Conservation (phyloP, 2,329 filamentous ascomycete genomes). For the Bipolaris oryzae region DNA sequence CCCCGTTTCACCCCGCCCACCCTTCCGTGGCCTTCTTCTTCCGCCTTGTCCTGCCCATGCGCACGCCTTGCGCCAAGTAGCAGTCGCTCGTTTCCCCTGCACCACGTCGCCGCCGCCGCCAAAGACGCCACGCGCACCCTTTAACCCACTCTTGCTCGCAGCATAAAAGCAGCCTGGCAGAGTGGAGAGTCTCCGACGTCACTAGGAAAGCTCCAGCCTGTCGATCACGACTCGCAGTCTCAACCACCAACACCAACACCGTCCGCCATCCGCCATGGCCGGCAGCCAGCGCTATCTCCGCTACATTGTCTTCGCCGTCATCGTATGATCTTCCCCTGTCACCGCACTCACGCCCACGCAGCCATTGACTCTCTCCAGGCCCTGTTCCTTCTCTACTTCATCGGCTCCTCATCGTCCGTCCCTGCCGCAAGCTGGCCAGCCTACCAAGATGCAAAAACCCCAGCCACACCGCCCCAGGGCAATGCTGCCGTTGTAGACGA, state of each 20-base stretch:
- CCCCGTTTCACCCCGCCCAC: neutral
- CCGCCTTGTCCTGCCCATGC: constrained; percentile 5
- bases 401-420: constrained; percentile 67
- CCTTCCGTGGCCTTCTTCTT: neutral
- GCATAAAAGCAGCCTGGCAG: constrained; percentile 23
- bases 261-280: constrained; percentile 66
- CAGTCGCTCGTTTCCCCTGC: constrained; percentile 13
- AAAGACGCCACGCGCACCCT: constrained; percentile 5
- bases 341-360: neutral
- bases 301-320: constrained; percentile 78
- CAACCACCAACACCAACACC: constrained; percentile 1
- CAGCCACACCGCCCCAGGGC: constrained; percentile 20
- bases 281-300: constrained; percentile 74
- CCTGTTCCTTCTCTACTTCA: constrained; percentile 79
- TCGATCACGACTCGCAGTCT: constrained; percentile 19
- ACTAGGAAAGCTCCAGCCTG: constrained; percentile 29
- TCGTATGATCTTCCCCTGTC: constrained; percentile 61
- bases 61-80: constrained; percentile 16
- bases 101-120: neutral
- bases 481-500: constrained; percentile 20
- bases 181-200: constrained; percentile 34
- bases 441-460: constrained; percentile 29
- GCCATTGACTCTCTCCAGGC: constrained; percentile 50
- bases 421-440: constrained; percentile 45
- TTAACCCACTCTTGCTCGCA: constrained; percentile 13